Evolutionary conservation across 2,329 filamentous ascomycete species (phyloP), one percentile per base, ranked within the genome.

Genomic region (Trichoderma endophyticum): DNA sequence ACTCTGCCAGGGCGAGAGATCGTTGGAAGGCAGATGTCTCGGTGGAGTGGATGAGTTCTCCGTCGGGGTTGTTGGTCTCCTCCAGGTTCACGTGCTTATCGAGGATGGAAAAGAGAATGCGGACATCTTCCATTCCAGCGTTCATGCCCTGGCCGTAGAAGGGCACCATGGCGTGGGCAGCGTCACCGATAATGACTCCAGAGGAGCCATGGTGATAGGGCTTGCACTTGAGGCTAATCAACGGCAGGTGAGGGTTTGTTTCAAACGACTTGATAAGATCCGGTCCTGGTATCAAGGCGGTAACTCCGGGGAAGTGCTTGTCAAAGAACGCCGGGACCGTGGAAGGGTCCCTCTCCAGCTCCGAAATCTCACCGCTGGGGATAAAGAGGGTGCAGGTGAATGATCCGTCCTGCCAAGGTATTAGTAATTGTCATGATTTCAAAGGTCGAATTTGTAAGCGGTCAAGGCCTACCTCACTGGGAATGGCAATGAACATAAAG

Each of bases 131-230:
- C 56, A 99, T 89, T 0, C 96, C 96, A 0, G 96, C 93, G 78
- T 99, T 99, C 91, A 99, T 97, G 48, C 96, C 96, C 81, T 99
- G 96, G 0, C 96, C 96, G 81, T 98, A 99, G 82, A 99, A 99
- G 0, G 96, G 96, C 0, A 99, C 94, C 91, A 99, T 98, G 71
- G 97, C 96, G 80, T 99, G 96, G 0, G 96, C 95, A 8, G 96
- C 94, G 79, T 99, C 96, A 72, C 96, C 96, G 43, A 99, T 80
- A 63, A 99, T 93, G 73, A 97, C 94, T 36, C 88, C 94, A 0
- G 90, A 92, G 28, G 90, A 89, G 64, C 83, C 86, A 83, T 89
- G 94, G 83, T 97, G 94, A 82, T 98, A 93, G 0, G 96, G 96
- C 21, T 88, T 88, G 83, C 95, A 98, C 82, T 97, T 98, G 79